phyloP scores from a whole-genome alignment of 176 grass and related monocot genomes.

The Pontederia paniculata region DNA sequence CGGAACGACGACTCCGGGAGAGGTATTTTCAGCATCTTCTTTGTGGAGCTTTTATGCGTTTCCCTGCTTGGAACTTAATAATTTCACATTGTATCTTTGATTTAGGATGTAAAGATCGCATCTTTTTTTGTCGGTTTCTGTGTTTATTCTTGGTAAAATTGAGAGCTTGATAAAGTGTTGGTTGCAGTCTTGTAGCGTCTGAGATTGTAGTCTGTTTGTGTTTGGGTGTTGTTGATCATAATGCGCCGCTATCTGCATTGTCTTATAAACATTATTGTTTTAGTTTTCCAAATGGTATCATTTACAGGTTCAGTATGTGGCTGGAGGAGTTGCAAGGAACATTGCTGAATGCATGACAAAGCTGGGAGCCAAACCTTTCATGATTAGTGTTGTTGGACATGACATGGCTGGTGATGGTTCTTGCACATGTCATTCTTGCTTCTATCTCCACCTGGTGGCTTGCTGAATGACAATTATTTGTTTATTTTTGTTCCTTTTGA shows the following conservation, averaged over 20 bases:
- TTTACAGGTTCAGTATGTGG: conserved; percentile 57
- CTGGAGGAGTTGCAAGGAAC: conserved; percentile 86
- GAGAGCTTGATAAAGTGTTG: background rate
- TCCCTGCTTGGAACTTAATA: background rate
- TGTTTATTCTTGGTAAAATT: background rate
- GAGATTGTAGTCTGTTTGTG: background rate
- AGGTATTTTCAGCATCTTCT: conserved; percentile 19
- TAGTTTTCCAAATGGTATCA: too few relatives aligned
- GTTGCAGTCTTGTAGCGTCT: background rate
- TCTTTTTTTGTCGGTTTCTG: background rate
- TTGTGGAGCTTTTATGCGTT: background rate
- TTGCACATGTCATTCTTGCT: background rate
- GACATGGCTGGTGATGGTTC: conserved; percentile 69
- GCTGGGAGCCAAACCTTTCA: conserved; percentile 60
- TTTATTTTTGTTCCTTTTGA: conserved; percentile 23
- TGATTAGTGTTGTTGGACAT: conserved; percentile 82
- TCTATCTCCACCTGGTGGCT: background rate
- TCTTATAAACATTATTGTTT: too few relatives aligned
- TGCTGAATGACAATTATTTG: conserved; percentile 13
- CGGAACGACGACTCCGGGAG: conserved; percentile 48
- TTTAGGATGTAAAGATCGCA: background rate
- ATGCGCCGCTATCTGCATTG: too few relatives aligned
- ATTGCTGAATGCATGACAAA: conserved; percentile 93
- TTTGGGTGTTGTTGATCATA: background rate
- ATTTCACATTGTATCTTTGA: background rate